phyloP scores from a whole-genome alignment of 75 land plant genomes.

The Sequoia sempervirens region DNA sequence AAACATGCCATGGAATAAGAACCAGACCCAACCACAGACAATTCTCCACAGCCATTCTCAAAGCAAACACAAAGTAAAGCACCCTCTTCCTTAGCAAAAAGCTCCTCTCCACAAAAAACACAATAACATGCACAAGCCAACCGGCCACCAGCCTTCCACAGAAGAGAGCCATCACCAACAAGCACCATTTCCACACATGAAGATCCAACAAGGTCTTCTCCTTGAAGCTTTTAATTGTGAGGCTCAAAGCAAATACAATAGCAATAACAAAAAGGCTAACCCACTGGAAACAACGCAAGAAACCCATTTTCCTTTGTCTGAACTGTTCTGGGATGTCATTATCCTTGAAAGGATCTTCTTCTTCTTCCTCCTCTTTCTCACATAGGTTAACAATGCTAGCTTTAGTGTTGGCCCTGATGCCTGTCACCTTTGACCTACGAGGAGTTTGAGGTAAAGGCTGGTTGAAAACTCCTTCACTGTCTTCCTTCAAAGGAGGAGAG shows the following conservation, averaged over 20 bases:
- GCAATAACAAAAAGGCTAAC: constrained; percentile 43
- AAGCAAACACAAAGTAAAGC: constrained; percentile 70
- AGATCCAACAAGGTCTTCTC: constrained; percentile 39
- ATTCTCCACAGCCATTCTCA: constrained; percentile 32
- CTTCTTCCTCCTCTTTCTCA: constrained; percentile 40
- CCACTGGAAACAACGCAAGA: constrained; percentile 47
- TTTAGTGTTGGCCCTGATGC: neutral
- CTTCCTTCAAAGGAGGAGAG: neutral
- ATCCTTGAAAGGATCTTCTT: constrained; percentile 73
- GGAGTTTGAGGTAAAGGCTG: neutral
- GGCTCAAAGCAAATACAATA: constrained; percentile 41
- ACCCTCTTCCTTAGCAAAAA: constrained; percentile 73
- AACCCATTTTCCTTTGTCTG: constrained; percentile 19
- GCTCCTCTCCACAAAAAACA: constrained; percentile 70
- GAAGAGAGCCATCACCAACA: constrained; percentile 67
- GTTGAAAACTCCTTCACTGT: neutral
- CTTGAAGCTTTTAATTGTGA: constrained; percentile 22
- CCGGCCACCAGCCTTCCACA: constrained; percentile 86
- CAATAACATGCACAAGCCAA: constrained; percentile 61
- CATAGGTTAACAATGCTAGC: neutral
- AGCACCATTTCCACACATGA: constrained; percentile 15
- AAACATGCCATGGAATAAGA: constrained; percentile 30
- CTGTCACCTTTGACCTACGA: neutral
- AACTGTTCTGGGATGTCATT: constrained; percentile 64
- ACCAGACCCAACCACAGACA: constrained; percentile 38